Percentiles rank a stretch among this genome's conserved stretches.
Evolutionary conservation across 371 early-diverging fungal genomes (phyloP).

Genomic region (Phascolomyces articulosus): DNA sequence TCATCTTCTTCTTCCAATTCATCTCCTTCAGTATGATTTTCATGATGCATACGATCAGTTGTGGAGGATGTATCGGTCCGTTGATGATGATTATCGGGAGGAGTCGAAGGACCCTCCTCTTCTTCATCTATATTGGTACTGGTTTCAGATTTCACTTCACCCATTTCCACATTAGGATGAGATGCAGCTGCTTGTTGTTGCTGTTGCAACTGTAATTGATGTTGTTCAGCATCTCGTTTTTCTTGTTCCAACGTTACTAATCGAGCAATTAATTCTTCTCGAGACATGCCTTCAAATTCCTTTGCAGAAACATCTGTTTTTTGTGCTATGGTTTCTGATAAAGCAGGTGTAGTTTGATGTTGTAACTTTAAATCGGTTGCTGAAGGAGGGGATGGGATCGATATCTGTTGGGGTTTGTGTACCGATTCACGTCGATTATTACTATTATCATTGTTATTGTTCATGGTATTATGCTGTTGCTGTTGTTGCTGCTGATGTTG

Average conservation of each 20-base stretch:
- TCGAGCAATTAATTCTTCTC: slow-evolving; percentile 32
- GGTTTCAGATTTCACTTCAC: slow-evolving; percentile 24
- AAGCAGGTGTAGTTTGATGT: slow-evolving; percentile 11
- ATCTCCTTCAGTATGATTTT: slow-evolving; percentile 12
- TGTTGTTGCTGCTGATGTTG: not conserved
- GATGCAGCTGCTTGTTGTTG: not conserved
- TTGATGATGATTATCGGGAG: slow-evolving; percentile 10
- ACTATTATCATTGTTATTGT: not conserved
- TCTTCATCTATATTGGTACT: slow-evolving; percentile 27
- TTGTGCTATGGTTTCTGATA: slow-evolving; percentile 15
- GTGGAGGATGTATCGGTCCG: not conserved
- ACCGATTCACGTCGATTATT: not conserved
- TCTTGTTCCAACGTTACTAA: slow-evolving; percentile 30
- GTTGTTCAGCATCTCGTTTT: slow-evolving; percentile 20
- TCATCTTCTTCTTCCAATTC: slow-evolving; percentile 21
- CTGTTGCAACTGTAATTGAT: not conserved
- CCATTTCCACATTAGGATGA: not conserved
- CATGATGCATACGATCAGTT: not conserved
- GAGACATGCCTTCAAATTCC: slow-evolving; percentile 29
- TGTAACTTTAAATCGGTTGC: slow-evolving; percentile 10
- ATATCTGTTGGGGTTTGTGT: slow-evolving; percentile 3
- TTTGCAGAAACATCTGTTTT: slow-evolving; percentile 18
- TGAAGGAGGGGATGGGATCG: slow-evolving; percentile 9
- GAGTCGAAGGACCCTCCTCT: slow-evolving; percentile 24
- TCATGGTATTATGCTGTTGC: not conserved